Base-by-base conservation (phyloP, 352 stramenopile species). In the Globisporangium lucens region DNA sequence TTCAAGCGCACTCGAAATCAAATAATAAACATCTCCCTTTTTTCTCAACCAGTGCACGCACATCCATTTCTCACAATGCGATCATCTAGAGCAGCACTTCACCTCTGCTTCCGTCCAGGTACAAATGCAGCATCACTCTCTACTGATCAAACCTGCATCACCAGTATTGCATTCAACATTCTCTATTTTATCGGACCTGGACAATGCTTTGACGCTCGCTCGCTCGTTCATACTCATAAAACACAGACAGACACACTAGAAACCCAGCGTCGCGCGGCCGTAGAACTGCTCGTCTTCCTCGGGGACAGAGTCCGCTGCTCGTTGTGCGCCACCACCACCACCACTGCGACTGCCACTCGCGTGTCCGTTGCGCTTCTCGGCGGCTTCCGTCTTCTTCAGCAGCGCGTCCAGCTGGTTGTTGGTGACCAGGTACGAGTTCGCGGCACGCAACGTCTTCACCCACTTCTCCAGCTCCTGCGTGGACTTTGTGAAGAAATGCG, bases 201-300 rank as follows among this genome's bases (percentile, higher is more conserved):
- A 7, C 17, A 17, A 46, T 46, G 17, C 33, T n/a, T 15, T 24
- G 38, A 43, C 60, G 1, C 56, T n/a, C 43, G 43, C 17, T 51
- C 43, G 43, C 4, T 49, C 43, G 61, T 30, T 24, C 12, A 36
- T 33, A 65, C 33, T 30, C 30, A 61, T 36, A 35, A 29, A 61
- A 49, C 24, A 33, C 56, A 61, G 10, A 57, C 24, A 29, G 33
- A 46, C 56, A 61, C 56, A 67, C 66, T 89, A 94, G 68, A 94
- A 94, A 36, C 86, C 86, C 47, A 94, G 69, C 33, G 86, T 94
- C 64, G 86, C 86, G 68, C 86, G 86, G 35, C 86, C 86, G 78
- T 94, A 94, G 73, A 89, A 93, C 71, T 91, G 79, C 61, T 88
- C 80, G 68, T 93, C 86, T 30, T 91, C 83, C 73, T 90, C 80